These are phyloP conservation scores for Luzula sylvatica DNA, from an alignment of 176 grass and related monocot genomes.

Conservation along the genomic window DNA sequence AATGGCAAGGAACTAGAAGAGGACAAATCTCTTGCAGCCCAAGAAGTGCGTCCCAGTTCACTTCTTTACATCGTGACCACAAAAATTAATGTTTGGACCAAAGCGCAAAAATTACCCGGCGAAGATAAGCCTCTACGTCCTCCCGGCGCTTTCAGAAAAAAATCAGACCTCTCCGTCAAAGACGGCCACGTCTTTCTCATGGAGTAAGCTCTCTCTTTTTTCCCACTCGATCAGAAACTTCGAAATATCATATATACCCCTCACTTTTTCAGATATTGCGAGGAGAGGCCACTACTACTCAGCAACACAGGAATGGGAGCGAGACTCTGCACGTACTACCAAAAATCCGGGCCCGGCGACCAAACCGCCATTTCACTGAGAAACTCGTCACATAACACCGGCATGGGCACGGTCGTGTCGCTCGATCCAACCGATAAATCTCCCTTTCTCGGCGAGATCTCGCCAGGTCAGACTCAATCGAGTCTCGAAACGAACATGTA, in stretches of 20 bases:
- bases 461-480: constrained; percentile 57
- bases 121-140: constrained; percentile 69
- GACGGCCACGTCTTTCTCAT: constrained; percentile 92
- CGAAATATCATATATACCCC: too few species aligned
- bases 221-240: too few species aligned
- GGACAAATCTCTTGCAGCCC: constrained; percentile 46
- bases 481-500: constrained; percentile 94
- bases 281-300: constrained; percentile 86
- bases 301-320: constrained; percentile 91
- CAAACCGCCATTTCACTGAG: constrained; percentile 48
- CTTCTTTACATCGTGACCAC: constrained; percentile 79
- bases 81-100: constrained; percentile 74
- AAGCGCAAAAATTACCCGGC: constrained; percentile 78
- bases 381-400: constrained; percentile 33
- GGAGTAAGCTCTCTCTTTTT: constrained; percentile 52
- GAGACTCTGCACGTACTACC: constrained; percentile 92
- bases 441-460: constrained; percentile 81
- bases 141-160: constrained; percentile 89
- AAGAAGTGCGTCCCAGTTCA: constrained; percentile 65
- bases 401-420: constrained; percentile 57
- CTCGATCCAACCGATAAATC: constrained; percentile 87
- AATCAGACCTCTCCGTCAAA: constrained; percentile 75
- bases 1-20: constrained; percentile 81
- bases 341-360: constrained; percentile 62
- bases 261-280: constrained; percentile 65